Evolutionary conservation across 106 monocot species (phyloP).

Genomic region (Dendrobium nobile): DNA sequence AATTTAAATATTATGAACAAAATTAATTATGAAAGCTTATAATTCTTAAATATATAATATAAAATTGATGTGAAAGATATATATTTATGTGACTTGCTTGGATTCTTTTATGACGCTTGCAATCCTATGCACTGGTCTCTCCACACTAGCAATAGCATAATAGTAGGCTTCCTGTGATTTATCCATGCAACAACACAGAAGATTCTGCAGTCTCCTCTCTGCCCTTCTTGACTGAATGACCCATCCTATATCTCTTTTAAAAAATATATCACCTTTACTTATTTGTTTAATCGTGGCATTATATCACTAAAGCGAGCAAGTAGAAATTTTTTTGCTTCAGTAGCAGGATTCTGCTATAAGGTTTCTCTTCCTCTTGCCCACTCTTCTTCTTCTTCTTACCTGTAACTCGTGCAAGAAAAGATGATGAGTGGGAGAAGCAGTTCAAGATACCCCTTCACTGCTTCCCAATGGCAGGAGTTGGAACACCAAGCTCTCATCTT

Average conservation of each 20-base stretch:
- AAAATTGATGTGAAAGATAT: too few relatives aligned
- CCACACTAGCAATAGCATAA: not conserved
- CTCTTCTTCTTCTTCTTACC: not conserved
- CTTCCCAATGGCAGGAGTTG: constrained; percentile 90
- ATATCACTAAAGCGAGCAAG: not conserved
- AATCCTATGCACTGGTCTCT: not conserved
- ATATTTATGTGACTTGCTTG: too few relatives aligned
- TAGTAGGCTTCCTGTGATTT: constrained; percentile 12
- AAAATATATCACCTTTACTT: not conserved
- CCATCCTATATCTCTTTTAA: constrained; percentile 54
- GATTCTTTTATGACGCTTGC: not conserved
- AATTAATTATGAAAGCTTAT: too few relatives aligned
- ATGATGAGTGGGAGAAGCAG: constrained; percentile 53
- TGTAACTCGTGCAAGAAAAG: not conserved
- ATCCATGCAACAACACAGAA: constrained; percentile 34
- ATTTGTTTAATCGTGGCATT: not conserved
- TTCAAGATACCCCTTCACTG: constrained; percentile 68
- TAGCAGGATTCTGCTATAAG: not conserved
- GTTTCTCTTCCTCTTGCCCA: not conserved
- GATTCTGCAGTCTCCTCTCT: constrained; percentile 38
- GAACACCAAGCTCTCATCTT: constrained; percentile 94
- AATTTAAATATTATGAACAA: too few relatives aligned
- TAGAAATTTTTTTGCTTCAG: not conserved
- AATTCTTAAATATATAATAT: too few relatives aligned
- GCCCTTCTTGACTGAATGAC: constrained; percentile 37